phyloP scores from a whole-genome alignment of 371 early-diverging fungal genomes.

The Circinella minor region DNA sequence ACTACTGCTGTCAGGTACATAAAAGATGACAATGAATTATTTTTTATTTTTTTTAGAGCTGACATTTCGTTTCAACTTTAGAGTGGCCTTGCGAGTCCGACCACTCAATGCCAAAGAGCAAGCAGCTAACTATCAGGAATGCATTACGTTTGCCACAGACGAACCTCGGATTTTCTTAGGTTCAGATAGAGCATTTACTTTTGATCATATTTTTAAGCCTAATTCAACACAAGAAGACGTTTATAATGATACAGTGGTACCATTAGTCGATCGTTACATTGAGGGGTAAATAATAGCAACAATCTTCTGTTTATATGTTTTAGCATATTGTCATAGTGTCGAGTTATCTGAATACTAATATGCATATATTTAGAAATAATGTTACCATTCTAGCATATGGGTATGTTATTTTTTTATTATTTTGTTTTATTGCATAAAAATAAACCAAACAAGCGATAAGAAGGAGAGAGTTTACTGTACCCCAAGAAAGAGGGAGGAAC shows the following conservation, averaged over 20 bases:
- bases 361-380: slow-evolving; percentile 56
- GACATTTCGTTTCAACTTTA: slow-evolving; percentile 6
- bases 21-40: neutral
- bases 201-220: slow-evolving; percentile 84
- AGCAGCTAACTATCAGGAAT: slow-evolving; percentile 61
- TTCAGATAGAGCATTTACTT: slow-evolving; percentile 75
- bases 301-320: neutral
- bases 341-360: neutral
- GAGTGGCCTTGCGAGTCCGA: slow-evolving; percentile 34
- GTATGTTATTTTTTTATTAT: slow-evolving; percentile 38
- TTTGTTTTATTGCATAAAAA: slow-evolving; percentile 16
- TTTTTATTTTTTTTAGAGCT: neutral
- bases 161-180: slow-evolving; percentile 66
- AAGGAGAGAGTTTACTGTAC: slow-evolving; percentile 51
- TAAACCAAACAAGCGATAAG: neutral
- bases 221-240: slow-evolving; percentile 69
- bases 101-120: slow-evolving; percentile 71
- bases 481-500: slow-evolving; percentile 78
- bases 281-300: slow-evolving; percentile 75
- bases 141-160: slow-evolving; percentile 63
- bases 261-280: slow-evolving; percentile 79
- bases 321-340: no score
- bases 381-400: slow-evolving; percentile 94
- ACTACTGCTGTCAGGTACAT: slow-evolving; percentile 23
- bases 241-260: slow-evolving; percentile 68